Conservation (phyloP, 1,284 basidiomycete species). For the Termitomyces sp. region DNA sequence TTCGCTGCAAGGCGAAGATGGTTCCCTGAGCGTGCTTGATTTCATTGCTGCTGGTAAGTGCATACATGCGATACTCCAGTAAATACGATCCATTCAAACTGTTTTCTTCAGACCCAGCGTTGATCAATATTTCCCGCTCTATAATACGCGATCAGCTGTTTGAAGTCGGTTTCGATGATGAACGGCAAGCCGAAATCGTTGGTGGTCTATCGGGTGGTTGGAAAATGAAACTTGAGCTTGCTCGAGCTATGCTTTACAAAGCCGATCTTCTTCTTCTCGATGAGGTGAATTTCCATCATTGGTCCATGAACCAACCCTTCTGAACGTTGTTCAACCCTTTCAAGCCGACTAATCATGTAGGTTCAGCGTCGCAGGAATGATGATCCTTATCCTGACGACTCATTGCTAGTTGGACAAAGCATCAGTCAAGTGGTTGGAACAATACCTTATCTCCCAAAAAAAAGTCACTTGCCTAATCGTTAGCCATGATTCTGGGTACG, state of each 20-base stretch:
- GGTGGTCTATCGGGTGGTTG: constrained; percentile 95
- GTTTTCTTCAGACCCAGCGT: constrained; percentile 46
- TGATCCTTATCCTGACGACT: not conserved
- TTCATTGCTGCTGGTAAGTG: constrained; percentile 78
- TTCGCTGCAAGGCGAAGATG: constrained; percentile 90
- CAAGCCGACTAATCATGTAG: constrained; percentile 88
- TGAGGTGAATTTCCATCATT: constrained; percentile 42
- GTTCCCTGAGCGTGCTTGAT: constrained; percentile 75
- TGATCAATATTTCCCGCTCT: constrained; percentile 53
- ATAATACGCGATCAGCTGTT: constrained; percentile 76
- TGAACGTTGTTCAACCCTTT: constrained; percentile 13
- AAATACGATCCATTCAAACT: not conserved
- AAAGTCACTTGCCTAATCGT: constrained; percentile 91
- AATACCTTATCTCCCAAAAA: constrained; percentile 79
- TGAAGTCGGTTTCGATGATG: constrained; percentile 90
- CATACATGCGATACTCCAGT: not conserved
- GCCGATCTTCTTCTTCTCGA: constrained; percentile 92
- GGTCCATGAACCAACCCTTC: not conserved
- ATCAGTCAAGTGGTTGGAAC: constrained; percentile 92
- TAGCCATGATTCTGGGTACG: constrained; percentile 94
- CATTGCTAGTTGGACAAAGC: constrained; percentile 69
- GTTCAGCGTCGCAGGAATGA: constrained; percentile 24
- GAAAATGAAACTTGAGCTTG: constrained; percentile 98
- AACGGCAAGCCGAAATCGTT: constrained; percentile 81
- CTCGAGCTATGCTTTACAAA: constrained; percentile 93